Base-by-base conservation (phyloP, 1,284 basidiomycete species). In the Coniferiporia weirii region DNA sequence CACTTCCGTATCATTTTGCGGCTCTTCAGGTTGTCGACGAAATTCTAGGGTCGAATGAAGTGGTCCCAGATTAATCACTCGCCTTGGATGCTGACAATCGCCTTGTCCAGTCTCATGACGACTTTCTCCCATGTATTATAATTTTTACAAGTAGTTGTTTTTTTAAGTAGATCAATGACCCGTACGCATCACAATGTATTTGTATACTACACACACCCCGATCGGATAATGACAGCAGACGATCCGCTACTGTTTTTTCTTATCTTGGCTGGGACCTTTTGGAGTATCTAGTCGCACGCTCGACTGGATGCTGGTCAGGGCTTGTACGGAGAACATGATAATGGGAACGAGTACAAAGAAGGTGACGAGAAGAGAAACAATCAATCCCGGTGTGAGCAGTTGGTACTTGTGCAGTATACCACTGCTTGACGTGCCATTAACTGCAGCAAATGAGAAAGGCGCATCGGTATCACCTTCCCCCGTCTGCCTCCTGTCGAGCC, bases 301-400 rank as follows among this genome's bases (percentile, higher is more conserved):
- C 48, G 84, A 88, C 71, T 93, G 89, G 62, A 94, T 91, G 63
- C 86, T 84, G 12, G 85, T 80, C 35, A 95, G 76, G 1, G 90
- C 83, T 13, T 72, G 77, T 56, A 93, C 78, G 38, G 88, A 88
- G 45, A 89, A 63, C 66, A 84, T 70, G 13, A 91, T 68, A 46
- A 89, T 74, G 0, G 92, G 92, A 12, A 93, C 66, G 22, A 94
- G 76, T 35, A 93, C 68, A 68, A 89, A 85, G 66, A 94, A 78
- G 0, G 75, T 73, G 50, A 94, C 73, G 47, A 92, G 76, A 20
- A 94, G 77, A 1, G 79, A 74, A 8, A 80, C 81, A 71, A 95
- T 89, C 56, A 95, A 78, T 1, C 82, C 89, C 0, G 91, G 89
- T 0, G 91, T 91, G 56, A 94, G 80, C 51, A 93, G 76, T 67